Percentiles rank a stretch among this genome's conserved stretches.
These are phyloP conservation scores for Citrus cavaleriei DNA, from an alignment of 345 rosid species.

Conservation along the genomic window DNA sequence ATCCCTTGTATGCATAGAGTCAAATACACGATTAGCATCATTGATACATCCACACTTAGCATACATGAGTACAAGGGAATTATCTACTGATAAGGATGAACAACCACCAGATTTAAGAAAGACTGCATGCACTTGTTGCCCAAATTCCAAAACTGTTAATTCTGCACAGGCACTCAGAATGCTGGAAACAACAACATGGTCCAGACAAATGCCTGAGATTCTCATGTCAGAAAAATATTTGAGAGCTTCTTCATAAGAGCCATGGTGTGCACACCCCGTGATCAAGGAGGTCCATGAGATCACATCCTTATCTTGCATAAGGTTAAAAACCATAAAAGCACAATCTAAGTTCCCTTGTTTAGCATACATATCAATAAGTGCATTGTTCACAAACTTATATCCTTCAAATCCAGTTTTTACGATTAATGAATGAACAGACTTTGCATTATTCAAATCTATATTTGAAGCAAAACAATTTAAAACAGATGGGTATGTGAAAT, in stretches of 20 bases:
- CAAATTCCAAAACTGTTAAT: constrained; percentile 67
- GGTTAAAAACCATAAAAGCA: constrained; percentile 56
- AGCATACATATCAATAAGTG: constrained; percentile 87
- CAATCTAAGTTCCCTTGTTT: constrained; percentile 55
- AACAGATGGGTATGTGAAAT: constrained; percentile 65
- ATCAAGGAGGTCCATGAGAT: constrained; percentile 92
- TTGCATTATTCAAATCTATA: constrained; percentile 39
- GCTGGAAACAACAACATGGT: constrained; percentile 60
- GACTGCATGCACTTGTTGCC: constrained; percentile 76
- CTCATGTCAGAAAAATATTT: constrained; percentile 64
- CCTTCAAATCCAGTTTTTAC: constrained; percentile 67
- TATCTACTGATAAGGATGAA: constrained; percentile 62
- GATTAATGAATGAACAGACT: constrained; percentile 64
- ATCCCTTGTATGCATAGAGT: constrained; percentile 51
- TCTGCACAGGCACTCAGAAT: constrained; percentile 72
- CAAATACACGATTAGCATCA: constrained; percentile 56
- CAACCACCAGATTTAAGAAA: constrained; percentile 50
- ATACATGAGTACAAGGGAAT: constrained; percentile 81
- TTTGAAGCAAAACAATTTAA: constrained; percentile 62
- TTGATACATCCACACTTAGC: constrained; percentile 74
- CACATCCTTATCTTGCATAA: constrained; percentile 65
- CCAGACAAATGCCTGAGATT: constrained; percentile 47
- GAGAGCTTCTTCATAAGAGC: constrained; percentile 57
- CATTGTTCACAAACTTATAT: constrained; percentile 65
- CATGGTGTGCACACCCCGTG: constrained; percentile 67